phyloP scores from a whole-genome alignment of 495 filamentous ascomycete species.

The Elaphomyces granulatus region DNA sequence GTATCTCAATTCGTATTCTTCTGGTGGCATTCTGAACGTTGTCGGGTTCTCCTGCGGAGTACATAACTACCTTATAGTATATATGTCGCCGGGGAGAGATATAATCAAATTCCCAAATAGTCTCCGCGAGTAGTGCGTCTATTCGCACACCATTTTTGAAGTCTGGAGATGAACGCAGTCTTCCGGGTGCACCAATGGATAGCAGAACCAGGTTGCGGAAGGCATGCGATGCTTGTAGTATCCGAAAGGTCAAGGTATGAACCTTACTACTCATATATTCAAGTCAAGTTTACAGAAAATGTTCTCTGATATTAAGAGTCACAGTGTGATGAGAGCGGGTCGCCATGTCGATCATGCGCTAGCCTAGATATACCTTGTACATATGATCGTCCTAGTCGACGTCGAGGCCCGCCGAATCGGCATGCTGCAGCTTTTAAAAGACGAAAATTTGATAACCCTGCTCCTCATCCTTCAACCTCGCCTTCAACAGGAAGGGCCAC shows the following conservation, averaged over 20 bases:
- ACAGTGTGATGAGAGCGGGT: conserved; percentile 67
- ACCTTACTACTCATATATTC: neutral
- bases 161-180: neutral
- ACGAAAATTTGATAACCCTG: conserved; percentile 35
- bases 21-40: too few relatives aligned
- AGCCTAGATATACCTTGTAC: conserved; percentile 74
- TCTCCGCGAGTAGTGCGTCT: too few relatives aligned
- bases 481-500: conserved; percentile 20
- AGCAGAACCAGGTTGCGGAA: conserved; percentile 46
- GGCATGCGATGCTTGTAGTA: conserved; percentile 74
- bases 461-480: conserved; percentile 5
- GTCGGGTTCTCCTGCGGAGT: too few relatives aligned
- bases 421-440: conserved; percentile 73
- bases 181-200: conserved; percentile 22
- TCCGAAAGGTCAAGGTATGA: conserved; percentile 69
- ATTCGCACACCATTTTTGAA: neutral
- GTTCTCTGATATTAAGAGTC: neutral
- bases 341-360: conserved; percentile 67
- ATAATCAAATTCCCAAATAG: too few relatives aligned
- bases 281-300: neutral
- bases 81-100: too few relatives aligned
- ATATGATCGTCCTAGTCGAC: conserved; percentile 60
- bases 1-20: too few relatives aligned
- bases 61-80: too few relatives aligned
- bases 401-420: conserved; percentile 73